Evolutionary conservation across 2,329 filamentous ascomycete species (phyloP), one percentile per base, ranked within the genome.

Genomic region (Ophiostoma sp.): DNA sequence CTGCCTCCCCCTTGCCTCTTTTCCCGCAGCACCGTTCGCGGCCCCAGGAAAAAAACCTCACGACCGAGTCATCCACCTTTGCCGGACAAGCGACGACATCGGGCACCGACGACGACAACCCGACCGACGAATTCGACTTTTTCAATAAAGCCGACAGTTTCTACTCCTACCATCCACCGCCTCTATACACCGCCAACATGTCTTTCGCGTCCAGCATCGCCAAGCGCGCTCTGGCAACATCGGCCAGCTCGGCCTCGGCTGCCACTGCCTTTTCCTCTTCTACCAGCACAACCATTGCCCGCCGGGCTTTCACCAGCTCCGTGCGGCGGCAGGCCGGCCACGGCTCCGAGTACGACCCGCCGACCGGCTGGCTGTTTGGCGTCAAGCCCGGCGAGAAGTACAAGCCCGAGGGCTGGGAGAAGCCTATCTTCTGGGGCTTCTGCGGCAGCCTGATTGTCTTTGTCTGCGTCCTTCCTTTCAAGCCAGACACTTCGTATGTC

Each of bases 401-500:
- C 79, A 88, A 96, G 86, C 91, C 93, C 80, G 95, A 99, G 83
- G 95, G 94, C 68, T 99, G 95, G 95, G 95, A 99, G 86, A 88
- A 85, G 75, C 82, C 93, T 70, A 94, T 90, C 84, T 90, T 90
- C 79, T 92, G 91, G 79, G 93, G 94, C 67, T 93, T 96, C 81
- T 91, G 89, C 79, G 92, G 92, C 69, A 90, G 89, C 77, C 81
- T 96, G 77, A 81, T 88, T 36, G 84, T 93, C 74, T 90, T 89
- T 69, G 88, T 87, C 72, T 84, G 97, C 74, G 92, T 91, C 74
- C 93, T 97, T 82, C 93, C 92, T 73, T 98, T 95, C 80, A 98
- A 98, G 89, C 95, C 95, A 69, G 95, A 99, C 85, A 98, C 94
- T 74, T 96, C 93, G 95, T 99, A 86, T 83, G 94, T 93, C 72